Base-by-base conservation (phyloP, 306 rosid genomes). In the Ammopiptanthus mongolicus region DNA sequence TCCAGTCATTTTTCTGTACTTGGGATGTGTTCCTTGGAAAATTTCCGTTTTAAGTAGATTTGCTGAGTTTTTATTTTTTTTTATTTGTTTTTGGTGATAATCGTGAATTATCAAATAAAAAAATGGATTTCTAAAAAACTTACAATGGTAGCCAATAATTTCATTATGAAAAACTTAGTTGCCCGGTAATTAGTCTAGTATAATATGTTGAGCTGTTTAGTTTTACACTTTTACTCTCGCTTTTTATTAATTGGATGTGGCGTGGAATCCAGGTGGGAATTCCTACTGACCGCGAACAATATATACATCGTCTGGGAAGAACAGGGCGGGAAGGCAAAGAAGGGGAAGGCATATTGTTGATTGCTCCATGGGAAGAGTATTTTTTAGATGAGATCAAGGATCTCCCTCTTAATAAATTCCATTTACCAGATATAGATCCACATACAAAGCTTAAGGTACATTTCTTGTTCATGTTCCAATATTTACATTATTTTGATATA, bases 361-460 rank as follows among this genome's bases (percentile, higher is more conserved):
- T 95, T 80, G 87, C 98, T 72, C 98, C 97, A 44, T 95, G 98
- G 97, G 98, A 95, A 85, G 89, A 86, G 84, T 90, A 86, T 78
- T 91, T 91, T 82, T 74, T 95, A 68, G 85, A 81, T 15, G 97
- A 90, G 68, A 75, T 95, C 82, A 90, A 90, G 80, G 89, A 95
- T 73, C 82, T 95, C 31, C 97, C 97, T 64, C 88, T 95, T 48
- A 81, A 86, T 69, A 86, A 82, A 57, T 80, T 83, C 68, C 83
- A 88, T 78, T 83, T 82, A 57, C 87, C 92, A 3, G 91, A 58
- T 63, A 53, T 91, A 76, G 87, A 90, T 78, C 87, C 86, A 8
- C 78, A 71, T 39, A 36, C 76, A 39, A 90, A 86, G 66, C 84
- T 78, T 7, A 88, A 95, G 98, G 98, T 91, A 69, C 73, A 65